Base-by-base conservation (phyloP, 2,329 filamentous ascomycete genomes). In the Aspergillus unguis region DNA sequence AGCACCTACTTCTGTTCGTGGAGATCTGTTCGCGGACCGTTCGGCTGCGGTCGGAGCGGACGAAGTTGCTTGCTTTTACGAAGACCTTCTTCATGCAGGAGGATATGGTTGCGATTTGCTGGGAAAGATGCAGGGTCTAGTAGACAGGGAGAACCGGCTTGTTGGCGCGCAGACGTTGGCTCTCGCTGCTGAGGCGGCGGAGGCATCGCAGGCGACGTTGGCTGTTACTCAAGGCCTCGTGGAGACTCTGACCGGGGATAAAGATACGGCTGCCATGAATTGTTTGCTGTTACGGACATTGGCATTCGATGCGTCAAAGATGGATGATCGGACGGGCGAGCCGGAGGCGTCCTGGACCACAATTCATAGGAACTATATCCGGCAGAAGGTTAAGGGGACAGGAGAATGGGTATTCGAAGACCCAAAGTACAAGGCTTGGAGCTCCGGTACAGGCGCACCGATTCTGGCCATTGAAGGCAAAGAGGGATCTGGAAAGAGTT, bases 401-500 rank as follows among this genome's bases (percentile, higher is more conserved):
- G 44, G 44, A 28, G 32, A 46, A 25, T 36, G 44, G 44, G 32
- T 46, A 10, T 46, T 48, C 6, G 27, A 32, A 17, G 35, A 48
- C 17, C 33, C 27, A 3, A 4, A 3, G 11, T 48, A 26, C 11
- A 9, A 8, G 11, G 27, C 6, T 10, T 48, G 45, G 33, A 10
- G 7, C 5, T 6, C 35, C 10, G 45, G 45, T 4, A 7, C 33
- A 25, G 35, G n/a, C 9, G 33, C 36, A 11, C 35, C 35, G 3
- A 38, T 48, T 32, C 35, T 48, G 10, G 45, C 45, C 2, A 48
- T 48, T 29, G 45, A 48, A 29, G 45, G 35, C 27, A 29, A 23
- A n/a, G 26, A 48, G 31, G 35, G 45, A 17, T 40, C 45, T 48
- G 35, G 45, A 17, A 48, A 48, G 35, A 48, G 35, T 31, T 48